phyloP scores from a whole-genome alignment of 1,139 yeast species.

The Magnusiomyces sp. region DNA sequence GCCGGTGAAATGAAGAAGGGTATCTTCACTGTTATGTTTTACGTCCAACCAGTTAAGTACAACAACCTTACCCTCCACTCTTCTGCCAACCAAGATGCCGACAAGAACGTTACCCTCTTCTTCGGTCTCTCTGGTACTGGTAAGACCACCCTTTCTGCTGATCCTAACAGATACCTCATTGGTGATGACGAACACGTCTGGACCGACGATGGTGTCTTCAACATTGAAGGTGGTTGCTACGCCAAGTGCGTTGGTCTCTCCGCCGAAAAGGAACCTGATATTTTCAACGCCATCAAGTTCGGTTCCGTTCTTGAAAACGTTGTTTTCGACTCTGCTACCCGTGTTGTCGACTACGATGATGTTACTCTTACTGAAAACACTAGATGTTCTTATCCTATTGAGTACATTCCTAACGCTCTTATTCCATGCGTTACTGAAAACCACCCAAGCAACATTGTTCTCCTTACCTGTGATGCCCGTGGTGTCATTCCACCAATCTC shows the following conservation, averaged over 20 bases:
- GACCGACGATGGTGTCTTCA: conserved; percentile 97
- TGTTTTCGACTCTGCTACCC: conserved; percentile 69
- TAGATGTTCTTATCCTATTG: conserved; percentile 98
- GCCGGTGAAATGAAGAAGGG: conserved; percentile 99
- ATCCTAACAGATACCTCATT: conserved; percentile 85
- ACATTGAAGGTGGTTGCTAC: conserved; percentile 99
- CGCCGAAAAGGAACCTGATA: conserved; percentile 94
- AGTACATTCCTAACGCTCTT: conserved; percentile 91
- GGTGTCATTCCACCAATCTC: conserved; percentile 98
- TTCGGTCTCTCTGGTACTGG: conserved; percentile 98
- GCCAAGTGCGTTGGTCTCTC: conserved; percentile 92
- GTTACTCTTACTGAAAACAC: conserved; percentile 84
- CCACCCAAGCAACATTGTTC: conserved; percentile 87
- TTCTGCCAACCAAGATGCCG: conserved; percentile 83
- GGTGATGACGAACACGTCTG: conserved; percentile 99
- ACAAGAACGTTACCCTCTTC: conserved; percentile 82
- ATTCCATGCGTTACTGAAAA: conserved; percentile 85
- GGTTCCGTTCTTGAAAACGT: conserved; percentile 95
- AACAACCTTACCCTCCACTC: conserved; percentile 91
- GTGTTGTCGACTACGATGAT: conserved; percentile 80
- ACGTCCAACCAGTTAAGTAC: conserved; percentile 94
- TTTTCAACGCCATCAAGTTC: conserved; percentile 86
- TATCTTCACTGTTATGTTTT: conserved; percentile 97
- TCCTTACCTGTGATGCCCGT: conserved; percentile 95
- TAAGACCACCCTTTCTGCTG: conserved; percentile 95